Base-by-base conservation (phyloP, 1,284 basidiomycete genomes). In the Pseudozyma thailandica region DNA sequence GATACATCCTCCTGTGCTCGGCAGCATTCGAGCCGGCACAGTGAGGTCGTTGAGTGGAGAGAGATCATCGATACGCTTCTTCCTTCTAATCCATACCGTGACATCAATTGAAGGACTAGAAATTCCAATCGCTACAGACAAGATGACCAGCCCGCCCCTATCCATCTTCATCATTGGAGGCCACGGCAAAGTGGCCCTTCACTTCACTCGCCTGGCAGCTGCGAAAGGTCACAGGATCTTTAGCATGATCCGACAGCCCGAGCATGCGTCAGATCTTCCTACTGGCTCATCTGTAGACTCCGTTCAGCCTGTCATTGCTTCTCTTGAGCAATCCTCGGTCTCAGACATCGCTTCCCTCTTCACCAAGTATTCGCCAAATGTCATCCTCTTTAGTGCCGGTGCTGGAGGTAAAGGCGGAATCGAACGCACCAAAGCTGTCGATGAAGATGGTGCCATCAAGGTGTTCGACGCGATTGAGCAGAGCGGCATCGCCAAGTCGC, bases 391-490 rank as follows among this genome's bases (percentile, higher is more conserved):
- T 75, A 84, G 87, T 20, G 89, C 89, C 0, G 90, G 90, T 2
- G 88, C 90, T 0, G 90, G 89, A 0, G 89, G 89, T 0, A 89
- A 89, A 74, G 90, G 89, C 7, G 72, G 87, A 0, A 82, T 85
- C 10, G 89, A 90, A 59, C 83, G 90, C 30, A 90, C 88, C 1
- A 87, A 87, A 69, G 86, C 85, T 23, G 90, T 92, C 10, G 91
- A 92, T 79, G 88, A 88, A 74, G 87, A 89, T 49, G 90, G 89
- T 3, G 89, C 90, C 0, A 74, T 91, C 53, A 91, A 90, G 81
- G 87, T 90, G 0, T 91, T 89, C 75, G 89, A 91, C 72, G 90
- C 89, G 0, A 85, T 91, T 59, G 89, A 90, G 75, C 82, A 72
- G 2, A 84, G 88, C 0, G 77, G 85, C 31, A 84, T 86, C 1